These are phyloP conservation scores for Annulohypoxylon stygium DNA, from an alignment of 495 filamentous ascomycete genomes.

Conservation along the genomic window DNA sequence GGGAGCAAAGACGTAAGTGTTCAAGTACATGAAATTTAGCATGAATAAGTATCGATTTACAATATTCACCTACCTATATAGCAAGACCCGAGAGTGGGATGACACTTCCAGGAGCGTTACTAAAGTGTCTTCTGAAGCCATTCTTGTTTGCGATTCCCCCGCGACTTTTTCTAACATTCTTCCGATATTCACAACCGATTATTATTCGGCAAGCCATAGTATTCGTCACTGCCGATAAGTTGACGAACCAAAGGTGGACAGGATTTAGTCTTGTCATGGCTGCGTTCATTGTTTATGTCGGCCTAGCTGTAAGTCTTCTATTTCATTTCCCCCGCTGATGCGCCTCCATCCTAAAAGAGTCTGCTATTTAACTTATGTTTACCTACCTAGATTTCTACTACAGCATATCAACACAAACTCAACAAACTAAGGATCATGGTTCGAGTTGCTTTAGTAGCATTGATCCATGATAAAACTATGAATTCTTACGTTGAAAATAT, in stretches of 20 bases:
- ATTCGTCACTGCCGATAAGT: constrained; percentile 55
- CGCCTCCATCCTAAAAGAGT: too few relatives aligned
- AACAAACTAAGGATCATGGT: constrained; percentile 72
- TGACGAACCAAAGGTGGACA: constrained; percentile 48
- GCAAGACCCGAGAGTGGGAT: constrained; percentile 50
- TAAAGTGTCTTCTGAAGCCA: constrained; percentile 63
- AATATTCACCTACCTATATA: constrained; percentile 13
- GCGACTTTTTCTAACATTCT: constrained; percentile 66
- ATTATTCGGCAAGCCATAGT: constrained; percentile 68
- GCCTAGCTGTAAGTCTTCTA: constrained; percentile 64
- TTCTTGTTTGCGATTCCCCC: constrained; percentile 65
- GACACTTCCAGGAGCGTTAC: constrained; percentile 61
- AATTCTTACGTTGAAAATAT: constrained; percentile 56
- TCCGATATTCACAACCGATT: constrained; percentile 73
- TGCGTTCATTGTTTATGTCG: constrained; percentile 69
- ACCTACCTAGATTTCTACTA: constrained; percentile 60
- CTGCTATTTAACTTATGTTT: constrained; percentile 2
- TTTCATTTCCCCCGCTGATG: not conserved
- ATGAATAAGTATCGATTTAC: not conserved
- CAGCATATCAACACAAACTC: constrained; percentile 67
- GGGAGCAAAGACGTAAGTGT: constrained; percentile 51
- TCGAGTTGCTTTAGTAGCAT: constrained; percentile 67
- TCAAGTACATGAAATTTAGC: not conserved
- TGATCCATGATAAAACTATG: constrained; percentile 70
- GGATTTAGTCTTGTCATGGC: constrained; percentile 70